A percentile compares a stretch with the other conserved stretches of the same genome.
These are phyloP conservation scores for Xylaria longipes DNA, from an alignment of 495 filamentous ascomycete species.

Conservation along the genomic window DNA sequence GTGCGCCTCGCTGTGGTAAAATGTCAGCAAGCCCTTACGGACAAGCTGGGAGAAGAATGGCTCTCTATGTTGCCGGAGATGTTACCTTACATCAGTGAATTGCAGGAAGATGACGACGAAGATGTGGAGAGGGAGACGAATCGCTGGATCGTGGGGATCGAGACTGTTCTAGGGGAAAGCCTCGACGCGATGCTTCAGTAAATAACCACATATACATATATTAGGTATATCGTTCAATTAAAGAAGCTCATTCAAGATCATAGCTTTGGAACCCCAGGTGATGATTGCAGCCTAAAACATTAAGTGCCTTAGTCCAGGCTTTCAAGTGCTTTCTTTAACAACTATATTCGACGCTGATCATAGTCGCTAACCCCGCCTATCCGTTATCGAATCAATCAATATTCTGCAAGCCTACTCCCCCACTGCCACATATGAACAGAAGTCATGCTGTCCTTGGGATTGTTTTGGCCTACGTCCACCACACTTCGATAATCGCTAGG, in stretches of 20 bases:
- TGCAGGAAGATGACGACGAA: conserved; percentile 96
- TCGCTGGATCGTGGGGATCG: conserved; percentile 86
- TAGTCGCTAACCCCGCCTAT: too few species aligned
- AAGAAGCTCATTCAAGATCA: background rate
- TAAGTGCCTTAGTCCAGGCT: too few species aligned
- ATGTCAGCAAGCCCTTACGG: conserved; percentile 77
- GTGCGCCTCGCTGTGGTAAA: conserved; percentile 79
- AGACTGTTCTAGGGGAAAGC: conserved; percentile 83
- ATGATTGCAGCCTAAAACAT: background rate
- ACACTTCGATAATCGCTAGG: too few species aligned
- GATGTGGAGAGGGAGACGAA: conserved; percentile 84
- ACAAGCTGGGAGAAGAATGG: conserved; percentile 89
- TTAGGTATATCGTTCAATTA: background rate
- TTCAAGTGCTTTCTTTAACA: too few species aligned
- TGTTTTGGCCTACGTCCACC: too few species aligned
- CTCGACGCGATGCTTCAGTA: conserved; percentile 90
- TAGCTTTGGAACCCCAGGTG: background rate
- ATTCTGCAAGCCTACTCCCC: too few species aligned
- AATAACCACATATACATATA: conserved; percentile 1
- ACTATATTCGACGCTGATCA: too few species aligned
- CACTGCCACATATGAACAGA: too few species aligned
- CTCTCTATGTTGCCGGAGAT: conserved; percentile 87
- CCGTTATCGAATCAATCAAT: too few species aligned
- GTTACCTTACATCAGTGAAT: conserved; percentile 89
- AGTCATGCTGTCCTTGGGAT: too few species aligned